These are phyloP conservation scores for Brassica incana DNA, from an alignment of 345 rosid genomes.

Conservation along the genomic window DNA sequence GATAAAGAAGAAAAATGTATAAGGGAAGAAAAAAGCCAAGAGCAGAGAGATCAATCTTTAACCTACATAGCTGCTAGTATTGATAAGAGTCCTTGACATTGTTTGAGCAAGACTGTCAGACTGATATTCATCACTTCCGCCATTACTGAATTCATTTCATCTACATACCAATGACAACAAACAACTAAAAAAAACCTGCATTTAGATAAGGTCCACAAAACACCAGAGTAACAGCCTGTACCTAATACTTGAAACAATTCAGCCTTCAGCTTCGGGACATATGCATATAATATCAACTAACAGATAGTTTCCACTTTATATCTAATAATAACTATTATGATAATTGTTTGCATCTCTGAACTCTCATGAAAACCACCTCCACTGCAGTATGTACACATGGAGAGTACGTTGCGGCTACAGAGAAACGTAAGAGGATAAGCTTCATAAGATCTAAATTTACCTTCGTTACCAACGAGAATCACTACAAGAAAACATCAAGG, in stretches of 20 bases:
- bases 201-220: too few species aligned
- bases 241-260: too few species aligned
- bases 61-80: constrained; percentile 78
- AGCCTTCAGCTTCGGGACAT: too few species aligned
- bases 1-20: constrained; percentile 7
- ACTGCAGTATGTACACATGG: too few species aligned
- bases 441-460: constrained; percentile 39
- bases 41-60: constrained; percentile 3
- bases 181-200: not conserved
- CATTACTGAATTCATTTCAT: constrained; percentile 61
- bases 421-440: not conserved
- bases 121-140: constrained; percentile 52
- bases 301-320: too few species aligned
- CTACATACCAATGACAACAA: constrained; percentile 52
- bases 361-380: too few species aligned
- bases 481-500: too few species aligned
- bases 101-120: constrained; percentile 54
- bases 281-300: too few species aligned
- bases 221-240: too few species aligned
- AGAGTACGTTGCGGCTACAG: too few species aligned
- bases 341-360: too few species aligned
- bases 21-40: not conserved
- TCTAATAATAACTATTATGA: too few species aligned
- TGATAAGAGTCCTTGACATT: constrained; percentile 69
- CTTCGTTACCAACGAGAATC: constrained; percentile 56